phyloP scores from a whole-genome alignment of 2,329 filamentous ascomycete species.

The Xylariaceae sp. region DNA sequence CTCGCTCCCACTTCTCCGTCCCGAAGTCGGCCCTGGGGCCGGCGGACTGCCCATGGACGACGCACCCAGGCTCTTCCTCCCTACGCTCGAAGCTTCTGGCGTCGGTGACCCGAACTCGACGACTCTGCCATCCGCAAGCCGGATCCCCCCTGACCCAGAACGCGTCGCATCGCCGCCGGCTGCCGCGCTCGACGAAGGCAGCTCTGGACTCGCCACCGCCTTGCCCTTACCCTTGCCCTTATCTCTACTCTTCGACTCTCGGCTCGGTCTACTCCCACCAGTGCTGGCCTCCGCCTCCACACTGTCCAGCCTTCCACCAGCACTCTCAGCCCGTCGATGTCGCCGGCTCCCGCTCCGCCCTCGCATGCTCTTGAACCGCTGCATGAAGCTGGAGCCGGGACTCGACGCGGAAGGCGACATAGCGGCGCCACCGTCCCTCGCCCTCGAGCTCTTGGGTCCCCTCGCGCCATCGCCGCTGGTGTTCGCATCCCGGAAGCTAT shows the following conservation, averaged over 20 bases:
- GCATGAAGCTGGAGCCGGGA: too few species aligned
- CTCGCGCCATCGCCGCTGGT: too few species aligned
- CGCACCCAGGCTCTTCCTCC: slow-evolving; percentile 2
- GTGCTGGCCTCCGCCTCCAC: too few species aligned
- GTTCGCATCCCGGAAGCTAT: too few species aligned
- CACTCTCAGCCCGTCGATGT: neutral
- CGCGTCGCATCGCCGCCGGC: slow-evolving; percentile 19
- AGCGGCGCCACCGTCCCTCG: neutral
- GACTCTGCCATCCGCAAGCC: slow-evolving; percentile 21
- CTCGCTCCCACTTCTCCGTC: neutral
- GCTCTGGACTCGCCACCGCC: neutral
- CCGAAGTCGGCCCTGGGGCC: neutral
- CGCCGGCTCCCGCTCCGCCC: slow-evolving; percentile 8
- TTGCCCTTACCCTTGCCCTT: neutral
- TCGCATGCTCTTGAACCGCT: neutral
- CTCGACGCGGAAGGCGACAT: too few species aligned
- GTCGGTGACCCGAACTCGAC: slow-evolving; percentile 24
- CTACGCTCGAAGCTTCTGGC: neutral
- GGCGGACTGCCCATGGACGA: slow-evolving; percentile 4
- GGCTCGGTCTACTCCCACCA: too few species aligned
- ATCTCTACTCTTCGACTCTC: too few species aligned
- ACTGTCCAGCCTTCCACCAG: too few species aligned
- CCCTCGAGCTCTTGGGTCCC: neutral
- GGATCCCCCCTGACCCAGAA: slow-evolving; percentile 16
- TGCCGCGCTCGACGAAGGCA: neutral